Conservation (phyloP, 1,284 basidiomycete genomes). For the Rhodotorula sp. region DNA sequence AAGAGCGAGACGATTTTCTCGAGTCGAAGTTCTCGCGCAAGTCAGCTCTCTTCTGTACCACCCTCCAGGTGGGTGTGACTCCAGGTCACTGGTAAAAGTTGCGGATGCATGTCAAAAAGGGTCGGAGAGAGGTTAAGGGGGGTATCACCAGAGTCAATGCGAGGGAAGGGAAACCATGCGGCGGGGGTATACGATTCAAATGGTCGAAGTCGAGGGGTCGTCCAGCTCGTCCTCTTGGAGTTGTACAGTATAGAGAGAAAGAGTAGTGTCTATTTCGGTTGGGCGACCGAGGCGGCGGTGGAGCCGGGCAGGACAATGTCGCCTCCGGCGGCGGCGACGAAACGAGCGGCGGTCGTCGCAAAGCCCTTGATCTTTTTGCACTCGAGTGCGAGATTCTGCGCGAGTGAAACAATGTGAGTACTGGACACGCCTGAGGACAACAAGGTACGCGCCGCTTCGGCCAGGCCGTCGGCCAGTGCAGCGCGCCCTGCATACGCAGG, state of each 20-base stretch:
- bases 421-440: background rate
- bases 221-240: background rate
- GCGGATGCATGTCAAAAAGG: too few relatives aligned
- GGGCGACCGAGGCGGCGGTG: background rate
- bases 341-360: conserved; percentile 35
- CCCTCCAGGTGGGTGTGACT: too few relatives aligned
- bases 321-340: conserved; percentile 26
- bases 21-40: too few relatives aligned
- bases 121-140: too few relatives aligned
- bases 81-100: too few relatives aligned
- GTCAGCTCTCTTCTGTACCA: too few relatives aligned
- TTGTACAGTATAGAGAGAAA: background rate
- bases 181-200: too few relatives aligned
- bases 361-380: conserved; percentile 48
- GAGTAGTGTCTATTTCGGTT: background rate
- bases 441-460: background rate
- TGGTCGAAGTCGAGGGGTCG: background rate
- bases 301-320: background rate
- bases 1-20: too few relatives aligned
- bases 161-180: too few relatives aligned
- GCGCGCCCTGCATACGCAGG: too few relatives aligned
- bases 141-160: too few relatives aligned
- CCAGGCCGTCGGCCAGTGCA: background rate
- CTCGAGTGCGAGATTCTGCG: conserved; percentile 41
- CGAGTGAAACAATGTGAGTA: background rate